Evolutionary conservation across 768 basidiomycete species (phyloP), one percentile per base, ranked within the genome.

Genomic region (Pisolithus albus): DNA sequence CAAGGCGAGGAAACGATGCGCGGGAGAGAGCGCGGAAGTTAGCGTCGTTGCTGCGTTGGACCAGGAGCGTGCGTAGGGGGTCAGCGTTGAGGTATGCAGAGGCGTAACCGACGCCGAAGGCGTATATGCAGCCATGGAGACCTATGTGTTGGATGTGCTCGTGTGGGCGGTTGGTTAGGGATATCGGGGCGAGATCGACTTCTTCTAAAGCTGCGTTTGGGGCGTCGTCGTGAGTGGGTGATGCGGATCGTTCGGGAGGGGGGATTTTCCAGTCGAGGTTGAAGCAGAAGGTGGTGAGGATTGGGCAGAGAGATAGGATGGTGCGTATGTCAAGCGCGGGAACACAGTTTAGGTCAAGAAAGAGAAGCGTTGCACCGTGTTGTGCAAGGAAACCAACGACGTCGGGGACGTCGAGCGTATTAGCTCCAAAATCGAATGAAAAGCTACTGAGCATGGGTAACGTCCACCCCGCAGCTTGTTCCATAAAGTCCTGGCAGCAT

Each of bases 181-280:
- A 61, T 53, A 68, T 63, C 4, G 61, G 63, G 4, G 73, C 53
- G 63, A 68, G 34, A 47, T 66, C 41, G 67, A 69, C 46, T 60
- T 59, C 41, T 60, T 59, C 41, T 30, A 55, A 48, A 19, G 59
- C 8, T 4, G 54, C 28, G 24, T 61, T 53, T 19, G 60, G 51
- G 40, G 52, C 50, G 24, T 21, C 45, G 10, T 34, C 16, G 56
- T 1, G 53, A 51, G 7, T 54, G 52, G 39, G 56, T 53, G 28
- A 58, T 41, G 48, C 7, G 6, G 21, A 21, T 21, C 15, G n/a
- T 15, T 24, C 42, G 13, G 13, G 47, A 11, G 64, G 62, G 0
- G 53, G n/a, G 15, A 84, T 65, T 11, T 77, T 76, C 86, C 88
- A 88, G 62, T 90, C 88, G 24, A 75, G 80, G 61, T 88, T 89